Evolutionary conservation across 2,329 filamentous ascomycete species (phyloP).

Genomic region (Apiospora koreana): DNA sequence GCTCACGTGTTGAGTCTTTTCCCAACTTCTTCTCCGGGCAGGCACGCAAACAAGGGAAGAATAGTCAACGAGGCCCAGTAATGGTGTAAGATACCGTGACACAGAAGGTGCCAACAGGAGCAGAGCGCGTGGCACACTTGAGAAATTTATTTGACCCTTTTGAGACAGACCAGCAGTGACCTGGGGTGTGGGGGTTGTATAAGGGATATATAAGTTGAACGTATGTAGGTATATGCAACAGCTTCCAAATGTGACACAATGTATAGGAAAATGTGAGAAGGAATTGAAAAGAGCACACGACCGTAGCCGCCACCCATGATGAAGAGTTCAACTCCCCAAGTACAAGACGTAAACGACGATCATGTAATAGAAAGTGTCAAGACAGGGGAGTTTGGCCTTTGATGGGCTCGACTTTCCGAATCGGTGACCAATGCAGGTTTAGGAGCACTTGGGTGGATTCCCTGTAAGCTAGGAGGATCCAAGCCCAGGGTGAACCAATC

Average conservation of each 20-base stretch:
- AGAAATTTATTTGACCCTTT: background rate
- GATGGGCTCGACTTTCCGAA: slow-evolving; percentile 8
- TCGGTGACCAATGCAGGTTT: slow-evolving; percentile 11
- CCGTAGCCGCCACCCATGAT: background rate
- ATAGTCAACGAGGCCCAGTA: background rate
- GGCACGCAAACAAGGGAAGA: background rate
- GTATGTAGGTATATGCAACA: background rate
- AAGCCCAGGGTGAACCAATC: background rate
- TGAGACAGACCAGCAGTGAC: background rate
- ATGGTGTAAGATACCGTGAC: background rate
- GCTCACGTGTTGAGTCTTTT: background rate
- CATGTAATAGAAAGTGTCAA: background rate
- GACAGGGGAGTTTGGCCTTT: background rate
- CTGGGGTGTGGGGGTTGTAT: background rate
- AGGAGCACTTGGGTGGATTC: background rate
- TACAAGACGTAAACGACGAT: background rate
- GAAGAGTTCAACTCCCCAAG: background rate
- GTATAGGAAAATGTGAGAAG: background rate
- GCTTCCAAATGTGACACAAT: background rate
- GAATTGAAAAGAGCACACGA: background rate
- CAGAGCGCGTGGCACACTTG: background rate
- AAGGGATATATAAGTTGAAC: background rate
- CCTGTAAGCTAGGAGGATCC: background rate
- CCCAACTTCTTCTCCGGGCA: background rate
- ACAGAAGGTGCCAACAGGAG: background rate